Conservation (phyloP, 192 early-diverging fungal genomes). For the Coemansia biformis region DNA sequence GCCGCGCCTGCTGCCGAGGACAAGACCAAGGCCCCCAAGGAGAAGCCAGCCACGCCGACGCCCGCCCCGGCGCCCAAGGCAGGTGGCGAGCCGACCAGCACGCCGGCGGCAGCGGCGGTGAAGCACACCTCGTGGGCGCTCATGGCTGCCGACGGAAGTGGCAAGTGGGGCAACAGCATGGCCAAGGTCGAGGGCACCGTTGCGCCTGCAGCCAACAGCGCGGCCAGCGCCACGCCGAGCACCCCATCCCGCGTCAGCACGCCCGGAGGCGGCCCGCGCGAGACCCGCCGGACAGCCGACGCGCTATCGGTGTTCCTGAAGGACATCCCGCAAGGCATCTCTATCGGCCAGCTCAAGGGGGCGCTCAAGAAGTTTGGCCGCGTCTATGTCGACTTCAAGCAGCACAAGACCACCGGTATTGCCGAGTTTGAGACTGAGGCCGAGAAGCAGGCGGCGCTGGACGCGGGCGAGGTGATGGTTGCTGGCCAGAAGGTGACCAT, state of each 20-base stretch:
- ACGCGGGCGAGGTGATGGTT: slow-evolving; percentile 17
- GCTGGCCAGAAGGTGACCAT: slow-evolving; percentile 13
- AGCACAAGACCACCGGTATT: slow-evolving; percentile 57
- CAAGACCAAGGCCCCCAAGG: slow-evolving; percentile 42
- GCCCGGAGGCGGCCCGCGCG: slow-evolving; percentile 38
- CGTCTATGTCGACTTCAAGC: slow-evolving; percentile 58
- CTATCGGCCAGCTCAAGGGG: slow-evolving; percentile 50
- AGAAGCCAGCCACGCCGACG: slow-evolving; percentile 30
- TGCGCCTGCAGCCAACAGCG: slow-evolving; percentile 34
- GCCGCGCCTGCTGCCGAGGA: slow-evolving; percentile 18
- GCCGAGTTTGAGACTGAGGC: slow-evolving; percentile 65
- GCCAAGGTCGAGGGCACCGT: slow-evolving; percentile 54
- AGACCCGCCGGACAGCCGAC: slow-evolving; percentile 38
- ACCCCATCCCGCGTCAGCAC: slow-evolving; percentile 32
- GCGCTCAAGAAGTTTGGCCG: slow-evolving; percentile 57
- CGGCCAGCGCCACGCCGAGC: slow-evolving; percentile 15
- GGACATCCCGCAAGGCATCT: slow-evolving; percentile 52
- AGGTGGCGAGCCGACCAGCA: slow-evolving; percentile 5
- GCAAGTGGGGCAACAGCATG: slow-evolving; percentile 54
- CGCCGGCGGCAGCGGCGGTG: slow-evolving; percentile 34
- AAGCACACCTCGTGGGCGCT: slow-evolving; percentile 77
- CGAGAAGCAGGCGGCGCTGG: slow-evolving; percentile 57
- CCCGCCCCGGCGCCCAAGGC: slow-evolving; percentile 19
- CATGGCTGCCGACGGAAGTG: slow-evolving; percentile 57
- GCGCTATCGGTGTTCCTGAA: slow-evolving; percentile 61